A percentile compares a stretch with the other conserved stretches of the same genome.
These are phyloP conservation scores for Micractinium sp. DNA, from an alignment of 139 green algal genomes.

Conservation along the genomic window DNA sequence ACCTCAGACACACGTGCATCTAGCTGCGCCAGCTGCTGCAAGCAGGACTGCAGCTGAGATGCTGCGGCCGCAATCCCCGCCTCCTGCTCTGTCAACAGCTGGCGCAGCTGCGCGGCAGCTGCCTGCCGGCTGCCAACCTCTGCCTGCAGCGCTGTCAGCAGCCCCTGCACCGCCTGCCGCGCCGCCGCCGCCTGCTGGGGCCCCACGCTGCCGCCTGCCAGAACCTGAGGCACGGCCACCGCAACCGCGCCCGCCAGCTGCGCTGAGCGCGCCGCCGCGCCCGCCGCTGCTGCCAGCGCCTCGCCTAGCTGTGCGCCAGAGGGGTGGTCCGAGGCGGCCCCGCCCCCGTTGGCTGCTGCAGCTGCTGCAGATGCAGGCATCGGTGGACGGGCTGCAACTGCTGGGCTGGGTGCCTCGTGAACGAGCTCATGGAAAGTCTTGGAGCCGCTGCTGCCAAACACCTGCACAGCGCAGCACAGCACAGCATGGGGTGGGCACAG, in stretches of 20 bases:
- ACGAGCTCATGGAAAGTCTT: slow-evolving; percentile 43
- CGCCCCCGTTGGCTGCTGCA: neutral
- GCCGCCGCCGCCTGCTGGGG: slow-evolving; percentile 7
- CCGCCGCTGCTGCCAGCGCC: neutral
- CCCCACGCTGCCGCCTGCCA: neutral
- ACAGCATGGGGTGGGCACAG: no score
- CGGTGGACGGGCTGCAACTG: neutral
- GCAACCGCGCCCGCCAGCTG: neutral
- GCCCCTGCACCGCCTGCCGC: neutral
- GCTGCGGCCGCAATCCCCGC: neutral
- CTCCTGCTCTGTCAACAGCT: slow-evolving; percentile 19
- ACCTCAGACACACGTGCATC: neutral
- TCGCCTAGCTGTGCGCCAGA: neutral
- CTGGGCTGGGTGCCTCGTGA: neutral
- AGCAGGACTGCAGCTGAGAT: neutral
- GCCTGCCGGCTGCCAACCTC: neutral
- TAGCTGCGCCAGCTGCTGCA: neutral
- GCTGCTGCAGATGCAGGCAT: neutral
- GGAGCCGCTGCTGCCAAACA: slow-evolving; percentile 32
- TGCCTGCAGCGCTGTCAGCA: neutral
- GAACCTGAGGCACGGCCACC: neutral
- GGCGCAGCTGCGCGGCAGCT: neutral
- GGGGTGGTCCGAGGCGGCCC: neutral
- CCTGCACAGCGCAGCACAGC: no score
- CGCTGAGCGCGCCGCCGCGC: neutral